Conservation (phyloP, 2,329 filamentous ascomycete genomes). For the Sporothrix humicola region DNA sequence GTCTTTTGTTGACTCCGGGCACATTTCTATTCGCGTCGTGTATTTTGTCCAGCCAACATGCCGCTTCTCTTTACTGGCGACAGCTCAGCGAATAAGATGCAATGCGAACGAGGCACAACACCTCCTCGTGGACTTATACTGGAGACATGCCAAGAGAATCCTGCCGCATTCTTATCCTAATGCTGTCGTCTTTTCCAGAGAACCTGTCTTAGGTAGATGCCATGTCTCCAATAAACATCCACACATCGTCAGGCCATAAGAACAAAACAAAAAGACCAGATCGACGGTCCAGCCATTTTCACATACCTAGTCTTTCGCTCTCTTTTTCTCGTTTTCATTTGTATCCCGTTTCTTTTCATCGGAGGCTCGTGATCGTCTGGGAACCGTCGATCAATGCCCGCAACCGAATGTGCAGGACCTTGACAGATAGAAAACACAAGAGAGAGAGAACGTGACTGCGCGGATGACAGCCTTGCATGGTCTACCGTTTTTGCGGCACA, state of each 20-base stretch:
- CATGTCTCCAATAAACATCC: not conserved
- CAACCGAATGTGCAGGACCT: slow-evolving; percentile 18
- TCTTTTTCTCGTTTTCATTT: not conserved
- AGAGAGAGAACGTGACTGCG: not conserved
- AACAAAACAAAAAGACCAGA: not conserved
- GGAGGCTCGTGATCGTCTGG: slow-evolving; percentile 24
- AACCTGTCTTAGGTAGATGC: not conserved
- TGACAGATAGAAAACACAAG: not conserved
- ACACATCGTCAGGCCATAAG: not conserved
- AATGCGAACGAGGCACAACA: slow-evolving; percentile 8
- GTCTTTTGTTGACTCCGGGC: not conserved
- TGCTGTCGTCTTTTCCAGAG: not conserved
- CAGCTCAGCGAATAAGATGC: slow-evolving; percentile 20
- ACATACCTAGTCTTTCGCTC: not conserved
- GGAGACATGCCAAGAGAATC: not conserved
- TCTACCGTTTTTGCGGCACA: not conserved
- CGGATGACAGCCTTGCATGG: not conserved
- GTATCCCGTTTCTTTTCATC: slow-evolving; percentile 19
- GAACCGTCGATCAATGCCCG: slow-evolving; percentile 25
- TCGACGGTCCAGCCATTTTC: not conserved
- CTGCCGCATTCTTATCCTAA: not conserved
- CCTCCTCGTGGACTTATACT: not conserved
- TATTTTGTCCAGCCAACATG: not conserved
- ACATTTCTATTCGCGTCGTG: not conserved
- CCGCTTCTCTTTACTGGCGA: slow-evolving; percentile 28